phyloP scores from a whole-genome alignment of 192 early-diverging fungal species.

The Oehlia diaphana region DNA sequence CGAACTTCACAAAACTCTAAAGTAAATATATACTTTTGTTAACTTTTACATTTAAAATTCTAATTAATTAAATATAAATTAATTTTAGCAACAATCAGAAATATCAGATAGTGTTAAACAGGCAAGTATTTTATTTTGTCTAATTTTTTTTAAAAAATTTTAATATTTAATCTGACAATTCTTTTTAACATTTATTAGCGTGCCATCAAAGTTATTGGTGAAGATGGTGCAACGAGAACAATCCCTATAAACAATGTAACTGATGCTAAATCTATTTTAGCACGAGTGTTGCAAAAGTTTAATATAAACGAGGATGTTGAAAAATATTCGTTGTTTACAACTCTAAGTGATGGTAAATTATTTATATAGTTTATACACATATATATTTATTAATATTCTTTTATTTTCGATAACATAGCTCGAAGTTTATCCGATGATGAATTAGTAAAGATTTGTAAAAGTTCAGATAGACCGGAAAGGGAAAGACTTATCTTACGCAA shows the following conservation, averaged over 20 bases:
- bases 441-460: constrained; percentile 74
- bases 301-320: constrained; percentile 70
- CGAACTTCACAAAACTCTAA: not conserved
- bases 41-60: no score
- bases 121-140: constrained; percentile 17
- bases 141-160: no score
- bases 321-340: constrained; percentile 73
- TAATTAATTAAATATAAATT: not conserved
- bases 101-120: constrained; percentile 56
- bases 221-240: constrained; percentile 66
- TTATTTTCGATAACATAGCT: constrained; percentile 32
- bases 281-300: constrained; percentile 78
- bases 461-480: constrained; percentile 61
- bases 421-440: constrained; percentile 75
- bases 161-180: no score
- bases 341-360: constrained; percentile 62
- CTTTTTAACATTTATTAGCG: constrained; percentile 36
- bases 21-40: not conserved
- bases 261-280: constrained; percentile 69
- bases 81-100: not conserved
- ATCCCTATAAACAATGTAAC: constrained; percentile 73
- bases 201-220: constrained; percentile 75
- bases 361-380: not conserved
- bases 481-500: constrained; percentile 74
- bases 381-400: not conserved